Evolutionary conservation across 2,329 filamentous ascomycete species (phyloP).

Genomic region (Aspergillus eucalypticola): DNA sequence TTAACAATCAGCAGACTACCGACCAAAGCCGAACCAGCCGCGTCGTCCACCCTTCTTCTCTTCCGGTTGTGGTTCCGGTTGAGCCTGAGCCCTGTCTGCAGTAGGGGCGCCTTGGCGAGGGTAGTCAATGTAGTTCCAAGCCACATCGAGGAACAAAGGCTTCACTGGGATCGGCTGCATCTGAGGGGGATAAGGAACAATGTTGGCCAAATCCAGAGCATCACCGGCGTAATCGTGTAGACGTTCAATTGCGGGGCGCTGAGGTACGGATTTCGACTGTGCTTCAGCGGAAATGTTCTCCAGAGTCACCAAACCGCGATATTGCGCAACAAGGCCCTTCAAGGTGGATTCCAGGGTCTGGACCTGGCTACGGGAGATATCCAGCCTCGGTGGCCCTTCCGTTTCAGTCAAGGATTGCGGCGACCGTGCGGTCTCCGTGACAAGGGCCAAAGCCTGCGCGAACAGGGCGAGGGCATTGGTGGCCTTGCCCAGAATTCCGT

Average conservation of each 20-base stretch:
- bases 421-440: slow-evolving; percentile 52
- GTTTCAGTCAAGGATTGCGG: slow-evolving; percentile 46
- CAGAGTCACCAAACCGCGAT: slow-evolving; percentile 83
- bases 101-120: slow-evolving; percentile 57
- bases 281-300: slow-evolving; percentile 61
- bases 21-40: slow-evolving; percentile 74
- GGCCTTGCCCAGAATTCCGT: slow-evolving; percentile 70
- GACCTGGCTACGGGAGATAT: slow-evolving; percentile 62
- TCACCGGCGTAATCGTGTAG: slow-evolving; percentile 73
- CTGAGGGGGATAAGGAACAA: slow-evolving; percentile 85
- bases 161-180: slow-evolving; percentile 85
- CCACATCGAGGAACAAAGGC: slow-evolving; percentile 91
- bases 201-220: slow-evolving; percentile 71
- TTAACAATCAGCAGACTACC: slow-evolving; percentile 25
- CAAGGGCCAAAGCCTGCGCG: slow-evolving; percentile 67
- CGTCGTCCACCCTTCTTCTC: slow-evolving; percentile 60
- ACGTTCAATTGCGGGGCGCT: slow-evolving; percentile 69
- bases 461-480: slow-evolving; percentile 84
- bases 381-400: slow-evolving; percentile 63
- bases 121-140: slow-evolving; percentile 97
- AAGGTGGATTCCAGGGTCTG: slow-evolving; percentile 63
- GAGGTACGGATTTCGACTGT: slow-evolving; percentile 41
- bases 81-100: slow-evolving; percentile 30
- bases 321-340: slow-evolving; percentile 71
- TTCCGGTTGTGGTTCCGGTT: slow-evolving; percentile 31